Conservation (phyloP, 2,329 filamentous ascomycete genomes). For the Xylariaceae sp. region DNA sequence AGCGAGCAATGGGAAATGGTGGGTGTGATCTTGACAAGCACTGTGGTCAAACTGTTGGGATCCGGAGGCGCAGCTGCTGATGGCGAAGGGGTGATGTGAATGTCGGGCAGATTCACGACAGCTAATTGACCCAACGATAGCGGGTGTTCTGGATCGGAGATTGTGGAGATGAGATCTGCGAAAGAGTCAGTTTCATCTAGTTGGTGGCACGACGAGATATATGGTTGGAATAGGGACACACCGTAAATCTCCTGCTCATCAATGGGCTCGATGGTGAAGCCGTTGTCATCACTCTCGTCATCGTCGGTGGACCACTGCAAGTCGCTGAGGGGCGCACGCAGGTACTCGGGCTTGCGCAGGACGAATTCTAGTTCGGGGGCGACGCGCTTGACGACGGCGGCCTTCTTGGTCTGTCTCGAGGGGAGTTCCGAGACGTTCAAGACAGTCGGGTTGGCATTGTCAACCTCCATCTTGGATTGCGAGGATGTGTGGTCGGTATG, state of each 20-base stretch:
- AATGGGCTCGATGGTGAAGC: constrained; percentile 70
- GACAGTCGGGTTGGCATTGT: constrained; percentile 91
- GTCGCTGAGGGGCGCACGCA: constrained; percentile 38
- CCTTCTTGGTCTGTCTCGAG: constrained; percentile 59
- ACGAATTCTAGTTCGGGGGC: constrained; percentile 45
- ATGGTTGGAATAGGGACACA: constrained; percentile 35
- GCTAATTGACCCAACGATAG: constrained; percentile 88
- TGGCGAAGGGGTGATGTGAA: constrained; percentile 67
- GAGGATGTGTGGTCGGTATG: background rate
- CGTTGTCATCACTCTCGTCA: constrained; percentile 47
- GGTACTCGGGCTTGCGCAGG: constrained; percentile 41
- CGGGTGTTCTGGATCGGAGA: constrained; percentile 94
- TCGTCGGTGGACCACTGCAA: constrained; percentile 35
- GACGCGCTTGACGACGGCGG: constrained; percentile 40
- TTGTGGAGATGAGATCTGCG: constrained; percentile 84
- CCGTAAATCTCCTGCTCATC: constrained; percentile 97
- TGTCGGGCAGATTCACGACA: constrained; percentile 94
- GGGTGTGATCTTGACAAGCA: constrained; percentile 85
- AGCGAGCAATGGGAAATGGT: constrained; percentile 96
- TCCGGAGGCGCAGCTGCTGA: constrained; percentile 41
- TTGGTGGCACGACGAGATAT: background rate
- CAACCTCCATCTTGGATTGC: constrained; percentile 36
- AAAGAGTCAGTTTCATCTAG: constrained; percentile 22
- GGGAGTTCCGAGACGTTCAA: constrained; percentile 83
- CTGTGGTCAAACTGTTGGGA: constrained; percentile 57